Evolutionary conservation across 2,329 filamentous ascomycete species (phyloP).

Genomic region (Aschersonia sp.): DNA sequence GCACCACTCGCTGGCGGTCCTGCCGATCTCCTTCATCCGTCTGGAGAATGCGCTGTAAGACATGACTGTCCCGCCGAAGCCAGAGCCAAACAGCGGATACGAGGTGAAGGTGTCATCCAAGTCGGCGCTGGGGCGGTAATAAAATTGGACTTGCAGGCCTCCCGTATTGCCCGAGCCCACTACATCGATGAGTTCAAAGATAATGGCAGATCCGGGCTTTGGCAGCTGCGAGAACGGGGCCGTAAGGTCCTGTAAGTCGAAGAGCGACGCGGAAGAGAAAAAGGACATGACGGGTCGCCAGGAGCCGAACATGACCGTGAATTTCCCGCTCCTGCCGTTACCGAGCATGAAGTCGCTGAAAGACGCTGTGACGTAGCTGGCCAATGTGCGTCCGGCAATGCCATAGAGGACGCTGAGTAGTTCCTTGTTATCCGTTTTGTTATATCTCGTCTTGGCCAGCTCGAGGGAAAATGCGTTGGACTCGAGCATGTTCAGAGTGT

Average conservation of each 20-base stretch:
- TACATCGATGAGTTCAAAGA: conserved; percentile 48
- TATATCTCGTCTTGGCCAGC: conserved; percentile 37
- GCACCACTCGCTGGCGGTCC: conserved; percentile 27
- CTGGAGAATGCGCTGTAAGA: conserved; percentile 22
- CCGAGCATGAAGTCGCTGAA: conserved; percentile 20
- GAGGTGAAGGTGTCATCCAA: conserved; percentile 16
- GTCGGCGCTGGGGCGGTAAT: conserved; percentile 36
- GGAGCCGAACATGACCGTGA: conserved; percentile 39
- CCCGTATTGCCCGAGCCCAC: conserved; percentile 8
- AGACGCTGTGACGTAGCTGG: conserved; percentile 25
- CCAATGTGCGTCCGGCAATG: conserved; percentile 39
- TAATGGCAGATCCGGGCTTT: conserved; percentile 59
- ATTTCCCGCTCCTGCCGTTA: conserved; percentile 27
- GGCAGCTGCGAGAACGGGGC: conserved; percentile 29
- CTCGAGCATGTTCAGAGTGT: conserved; percentile 30
- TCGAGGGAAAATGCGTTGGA: conserved; percentile 56
- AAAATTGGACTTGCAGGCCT: conserved; percentile 38
- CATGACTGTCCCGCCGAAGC: conserved; percentile 17
- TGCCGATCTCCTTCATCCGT: conserved; percentile 20
- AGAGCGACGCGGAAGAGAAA: conserved; percentile 33
- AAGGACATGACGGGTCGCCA: conserved; percentile 41
- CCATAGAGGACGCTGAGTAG: conserved; percentile 23
- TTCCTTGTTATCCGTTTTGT: conserved; percentile 30
- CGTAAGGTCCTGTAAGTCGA: conserved; percentile 34
- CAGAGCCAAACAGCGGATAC: conserved; percentile 26